Evolutionary conservation across 768 basidiomycete genomes (phyloP).

Genomic region (Kwoniella sp.): DNA sequence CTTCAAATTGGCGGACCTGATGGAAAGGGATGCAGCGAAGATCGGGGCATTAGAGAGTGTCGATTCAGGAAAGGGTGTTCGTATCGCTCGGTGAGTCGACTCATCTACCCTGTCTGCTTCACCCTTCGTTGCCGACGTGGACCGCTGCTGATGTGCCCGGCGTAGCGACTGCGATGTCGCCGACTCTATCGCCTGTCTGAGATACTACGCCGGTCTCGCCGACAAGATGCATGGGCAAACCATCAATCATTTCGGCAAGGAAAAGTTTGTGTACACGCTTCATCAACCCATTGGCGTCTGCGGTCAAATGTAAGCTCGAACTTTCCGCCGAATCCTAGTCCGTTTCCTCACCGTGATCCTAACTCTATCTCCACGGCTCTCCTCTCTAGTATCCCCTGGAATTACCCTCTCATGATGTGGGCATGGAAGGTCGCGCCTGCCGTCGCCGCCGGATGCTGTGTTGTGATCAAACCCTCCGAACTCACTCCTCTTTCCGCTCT

Average conservation of each 20-base stretch:
- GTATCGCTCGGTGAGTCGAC: conserved; percentile 29
- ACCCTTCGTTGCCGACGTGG: background rate
- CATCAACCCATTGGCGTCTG: conserved; percentile 65
- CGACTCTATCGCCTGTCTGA: conserved; percentile 61
- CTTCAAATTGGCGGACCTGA: conserved; percentile 65
- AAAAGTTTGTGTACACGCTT: conserved; percentile 68
- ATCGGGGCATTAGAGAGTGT: conserved; percentile 72
- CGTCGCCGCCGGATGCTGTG: conserved; percentile 73
- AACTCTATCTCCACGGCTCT: conserved; percentile 25
- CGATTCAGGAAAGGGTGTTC: conserved; percentile 65
- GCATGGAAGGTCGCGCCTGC: conserved; percentile 76
- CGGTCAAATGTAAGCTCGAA: conserved; percentile 49
- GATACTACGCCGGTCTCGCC: conserved; percentile 89
- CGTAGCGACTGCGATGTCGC: conserved; percentile 61
- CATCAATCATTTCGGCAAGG: conserved; percentile 65
- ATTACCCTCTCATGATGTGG: conserved; percentile 65
- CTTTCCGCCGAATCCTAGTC: background rate
- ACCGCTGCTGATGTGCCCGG: conserved; percentile 57
- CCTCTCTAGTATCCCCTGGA: conserved; percentile 68
- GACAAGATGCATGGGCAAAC: conserved; percentile 76
- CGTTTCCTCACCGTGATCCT: background rate
- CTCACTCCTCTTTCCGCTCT: conserved; percentile 72
- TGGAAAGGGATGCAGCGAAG: conserved; percentile 66
- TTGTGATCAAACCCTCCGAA: conserved; percentile 81
- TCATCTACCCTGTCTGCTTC: background rate